phyloP scores from a whole-genome alignment of 306 rosid species.

The Inga oerstediana region DNA sequence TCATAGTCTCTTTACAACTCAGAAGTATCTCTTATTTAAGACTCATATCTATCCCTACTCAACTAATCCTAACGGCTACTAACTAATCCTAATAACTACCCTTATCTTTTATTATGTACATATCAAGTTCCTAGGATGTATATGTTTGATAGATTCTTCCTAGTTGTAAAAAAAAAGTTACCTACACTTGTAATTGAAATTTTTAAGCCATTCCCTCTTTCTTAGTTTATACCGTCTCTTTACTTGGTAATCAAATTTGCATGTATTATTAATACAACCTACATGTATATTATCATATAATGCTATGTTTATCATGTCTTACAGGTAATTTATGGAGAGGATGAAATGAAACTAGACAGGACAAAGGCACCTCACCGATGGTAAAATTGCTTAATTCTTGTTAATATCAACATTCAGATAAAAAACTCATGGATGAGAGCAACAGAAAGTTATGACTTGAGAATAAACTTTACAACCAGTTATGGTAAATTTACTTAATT shows the following conservation, averaged over 20 bases:
- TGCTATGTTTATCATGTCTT: background rate
- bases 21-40: too few relatives aligned
- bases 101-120: too few relatives aligned
- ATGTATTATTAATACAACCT: background rate
- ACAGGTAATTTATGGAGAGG: too few relatives aligned
- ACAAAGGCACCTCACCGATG: background rate
- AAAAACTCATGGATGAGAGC: too few relatives aligned
- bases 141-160: background rate
- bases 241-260: background rate
- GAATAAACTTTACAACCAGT: background rate
- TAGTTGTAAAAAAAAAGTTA: background rate
- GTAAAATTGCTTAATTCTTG: background rate
- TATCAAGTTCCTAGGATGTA: background rate
- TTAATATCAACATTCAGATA: background rate
- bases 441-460: too few relatives aligned
- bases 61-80: too few relatives aligned
- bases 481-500: too few relatives aligned
- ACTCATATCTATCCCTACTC: too few relatives aligned
- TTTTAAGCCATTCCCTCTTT: background rate
- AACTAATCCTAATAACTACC: too few relatives aligned
- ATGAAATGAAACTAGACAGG: background rate
- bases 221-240: background rate
- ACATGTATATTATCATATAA: background rate
- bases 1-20: too few relatives aligned
- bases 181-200: background rate